These are phyloP conservation scores for Fusarium coffeatum DNA, from an alignment of 2,329 filamentous ascomycete species.

Conservation along the genomic window DNA sequence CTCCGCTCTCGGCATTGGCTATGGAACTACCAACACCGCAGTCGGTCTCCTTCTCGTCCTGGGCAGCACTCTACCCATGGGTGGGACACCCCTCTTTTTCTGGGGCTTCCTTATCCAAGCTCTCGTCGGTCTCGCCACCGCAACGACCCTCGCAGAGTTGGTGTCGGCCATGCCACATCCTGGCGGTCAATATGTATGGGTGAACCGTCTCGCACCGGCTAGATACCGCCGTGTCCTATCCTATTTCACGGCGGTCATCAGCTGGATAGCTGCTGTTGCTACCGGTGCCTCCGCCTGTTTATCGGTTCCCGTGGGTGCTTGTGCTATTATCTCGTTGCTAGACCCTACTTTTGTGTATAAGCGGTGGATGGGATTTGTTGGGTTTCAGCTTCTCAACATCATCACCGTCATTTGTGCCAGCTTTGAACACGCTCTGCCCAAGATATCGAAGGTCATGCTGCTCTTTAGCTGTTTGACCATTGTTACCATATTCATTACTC, in stretches of 20 bases:
- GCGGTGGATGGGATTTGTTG: conserved; percentile 8
- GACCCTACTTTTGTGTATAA: conserved; percentile 9
- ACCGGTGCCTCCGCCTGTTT: conserved; percentile 6
- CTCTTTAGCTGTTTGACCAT: conserved; percentile 6
- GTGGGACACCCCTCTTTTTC: conserved; percentile 9
- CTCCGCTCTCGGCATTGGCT: conserved; percentile 12
- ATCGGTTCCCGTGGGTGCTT: not conserved
- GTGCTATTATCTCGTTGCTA: not conserved
- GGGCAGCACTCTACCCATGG: conserved; percentile 12
- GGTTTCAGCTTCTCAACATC: conserved; percentile 3
- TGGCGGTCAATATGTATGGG: conserved; percentile 11
- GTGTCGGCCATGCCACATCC: conserved; percentile 14
- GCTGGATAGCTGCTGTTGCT: conserved; percentile 4
- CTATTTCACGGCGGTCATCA: not conserved
- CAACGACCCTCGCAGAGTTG: not conserved
- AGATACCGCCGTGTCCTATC: not conserved
- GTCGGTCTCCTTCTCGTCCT: conserved; percentile 10
- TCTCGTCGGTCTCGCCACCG: not conserved
- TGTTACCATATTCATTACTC: not conserved
- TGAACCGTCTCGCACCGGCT: not conserved
- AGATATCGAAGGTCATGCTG: not conserved
- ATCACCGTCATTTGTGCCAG: not conserved
- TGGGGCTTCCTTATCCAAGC: conserved; percentile 5
- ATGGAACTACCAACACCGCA: conserved; percentile 14
- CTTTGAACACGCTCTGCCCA: conserved; percentile 1